Base-by-base conservation (phyloP, 441 rosid species). In the Codiaeum variegatum region DNA sequence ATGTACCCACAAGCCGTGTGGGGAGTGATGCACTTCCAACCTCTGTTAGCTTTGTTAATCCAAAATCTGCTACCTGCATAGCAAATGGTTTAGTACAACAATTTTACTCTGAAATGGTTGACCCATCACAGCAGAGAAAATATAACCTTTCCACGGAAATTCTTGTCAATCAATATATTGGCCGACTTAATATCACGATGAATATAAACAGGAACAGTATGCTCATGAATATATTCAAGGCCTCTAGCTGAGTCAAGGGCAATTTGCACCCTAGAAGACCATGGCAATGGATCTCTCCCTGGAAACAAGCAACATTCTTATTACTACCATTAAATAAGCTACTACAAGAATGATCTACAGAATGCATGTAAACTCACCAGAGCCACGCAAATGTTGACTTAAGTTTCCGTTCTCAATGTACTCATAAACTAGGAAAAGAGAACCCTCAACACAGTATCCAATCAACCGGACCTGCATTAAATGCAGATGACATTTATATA, bases 191-290 rank as follows among this genome's bases (percentile, higher is more conserved):
- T 95, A 78, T 95, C 98, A 21, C 99, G 92, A 71, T 95, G 99
- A 73, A 95, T 90, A 76, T 95, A 92, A 62, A 93, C 98, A 24
- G 99, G 98, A 68, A 92, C 98, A 5, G 99, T 95, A 74, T 92
- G 99, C 82, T 95, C 97, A 29, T 95, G 98, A 69, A 95, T 95
- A 71, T 92, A 95, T 74, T 95, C 98, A 68, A 95, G 96, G 76
- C 98, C 98, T 84, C 99, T 87, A 32, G 99, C 99, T 59, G 99
- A 90, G 78, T 93, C 99, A 16, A 95, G 88, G n/a, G 98, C 98
- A 74, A 95, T 93, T 85, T 93, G 96, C 80, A 95, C 95, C 79
- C 98, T 81, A 74, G 82, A 77, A 65, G 91, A 74, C 98, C 99
- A 95, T 12, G 95, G 81, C 73, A 89, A 80, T 23, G 97, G 88